Percentiles rank a stretch among this genome's conserved stretches.
phyloP scores from a whole-genome alignment of 2,329 filamentous ascomycete genomes.

The Alternaria sp. region DNA sequence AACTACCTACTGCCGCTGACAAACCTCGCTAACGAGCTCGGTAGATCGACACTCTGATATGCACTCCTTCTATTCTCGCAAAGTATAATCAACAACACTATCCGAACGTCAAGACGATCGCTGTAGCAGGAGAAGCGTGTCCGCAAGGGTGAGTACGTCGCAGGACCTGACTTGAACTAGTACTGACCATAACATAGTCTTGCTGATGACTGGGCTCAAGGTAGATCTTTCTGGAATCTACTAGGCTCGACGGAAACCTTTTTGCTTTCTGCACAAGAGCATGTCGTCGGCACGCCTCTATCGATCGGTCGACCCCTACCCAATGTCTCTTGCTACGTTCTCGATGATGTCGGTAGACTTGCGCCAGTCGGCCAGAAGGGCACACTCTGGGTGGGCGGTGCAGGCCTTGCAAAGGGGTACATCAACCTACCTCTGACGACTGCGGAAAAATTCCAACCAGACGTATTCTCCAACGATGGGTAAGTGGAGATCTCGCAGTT shows the following conservation, averaged over 20 bases:
- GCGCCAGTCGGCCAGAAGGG: constrained; percentile 60
- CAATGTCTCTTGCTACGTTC: constrained; percentile 65
- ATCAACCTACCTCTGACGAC: constrained; percentile 63
- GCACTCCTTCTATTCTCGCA: constrained; percentile 64
- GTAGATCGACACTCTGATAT: constrained; percentile 63
- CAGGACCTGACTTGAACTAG: background rate
- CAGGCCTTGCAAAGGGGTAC: constrained; percentile 65
- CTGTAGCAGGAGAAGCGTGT: constrained; percentile 65
- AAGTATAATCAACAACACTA: constrained; percentile 59
- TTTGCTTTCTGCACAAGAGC: constrained; percentile 64
- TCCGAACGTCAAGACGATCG: constrained; percentile 62
- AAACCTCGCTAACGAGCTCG: constrained; percentile 10
- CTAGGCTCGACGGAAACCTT: constrained; percentile 69
- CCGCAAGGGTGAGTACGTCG: constrained; percentile 51
- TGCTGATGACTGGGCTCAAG: constrained; percentile 64
- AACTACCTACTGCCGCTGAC: background rate
- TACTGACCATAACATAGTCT: constrained; percentile 44
- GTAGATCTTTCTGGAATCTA: constrained; percentile 57
- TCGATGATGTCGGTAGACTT: constrained; percentile 58
- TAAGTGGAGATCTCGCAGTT: constrained; percentile 32
- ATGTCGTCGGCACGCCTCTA: constrained; percentile 57
- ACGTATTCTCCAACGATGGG: constrained; percentile 63
- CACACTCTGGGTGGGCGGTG: constrained; percentile 66
- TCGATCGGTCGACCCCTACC: constrained; percentile 65
- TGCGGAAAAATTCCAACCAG: constrained; percentile 58